Evolutionary conservation across 1,139 yeast genomes (phyloP), one percentile per base, ranked within the genome.

Genomic region (Protomyces inundatus): DNA sequence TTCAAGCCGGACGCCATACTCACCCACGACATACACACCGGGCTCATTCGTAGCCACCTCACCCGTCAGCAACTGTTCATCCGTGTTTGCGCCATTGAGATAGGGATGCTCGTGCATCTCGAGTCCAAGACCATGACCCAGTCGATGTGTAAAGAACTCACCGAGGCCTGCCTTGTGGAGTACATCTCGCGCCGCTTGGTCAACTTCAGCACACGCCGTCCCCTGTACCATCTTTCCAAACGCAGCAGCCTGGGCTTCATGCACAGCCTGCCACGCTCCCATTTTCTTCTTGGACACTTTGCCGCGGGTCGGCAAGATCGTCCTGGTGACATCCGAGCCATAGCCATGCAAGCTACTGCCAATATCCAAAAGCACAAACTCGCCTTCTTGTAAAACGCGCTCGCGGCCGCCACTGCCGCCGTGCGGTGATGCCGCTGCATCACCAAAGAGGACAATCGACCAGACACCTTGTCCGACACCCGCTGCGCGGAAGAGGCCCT

Each of bases 21-120:
- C 55, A 9, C 80, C 78, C 0, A 98, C 98, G 54, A 95, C 83
- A 73, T 93, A 93, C 45, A 93, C 81, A 34, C 98, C 98, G 0
- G 98, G 98, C 73, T 93, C 98, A 39, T 93, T 84, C 0, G 98
- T 93, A 54, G 93, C 79, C 2, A 93, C 97, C 10, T 62, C 57
- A 5, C 63, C 63, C 30, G 16, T 34, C 14, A 48, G 34, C 14
- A 48, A 5, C 48, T 33, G 36, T 2, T 33, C 50, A 7, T 52
- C 52, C 6, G 16, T n/a, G 14, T 62, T 62, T 12, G 65, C 65
- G 10, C 61, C 57, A 42, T 62, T 62, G 32, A 62, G 53, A 48
- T 52, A 62, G n/a, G 65, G 55, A 33, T 51, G 45, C 30, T 62
- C 65, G 48, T 62, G 65, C 54, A 56, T 58, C 23, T 62, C 65